Percentiles rank a stretch among this genome's conserved stretches.
These are phyloP conservation scores for Megacollybia marginata DNA, from an alignment of 768 basidiomycete genomes.

Conservation along the genomic window DNA sequence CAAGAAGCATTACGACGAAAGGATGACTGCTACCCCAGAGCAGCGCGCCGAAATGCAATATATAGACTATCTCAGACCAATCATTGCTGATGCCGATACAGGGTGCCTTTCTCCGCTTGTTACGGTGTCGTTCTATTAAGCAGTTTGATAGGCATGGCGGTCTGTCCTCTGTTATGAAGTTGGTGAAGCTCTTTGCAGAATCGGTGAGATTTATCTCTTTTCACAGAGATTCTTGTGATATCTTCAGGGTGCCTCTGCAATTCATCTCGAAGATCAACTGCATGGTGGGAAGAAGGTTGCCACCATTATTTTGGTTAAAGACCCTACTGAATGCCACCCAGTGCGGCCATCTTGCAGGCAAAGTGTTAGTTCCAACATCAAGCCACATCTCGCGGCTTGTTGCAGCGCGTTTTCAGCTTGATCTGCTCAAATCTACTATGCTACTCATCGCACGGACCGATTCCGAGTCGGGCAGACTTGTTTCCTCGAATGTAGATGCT, in stretches of 20 bases:
- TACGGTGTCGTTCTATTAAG: neutral
- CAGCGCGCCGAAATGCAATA: conserved; percentile 66
- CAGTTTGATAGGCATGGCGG: conserved; percentile 71
- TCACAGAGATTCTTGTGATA: neutral
- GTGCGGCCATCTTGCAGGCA: conserved; percentile 88
- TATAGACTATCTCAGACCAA: conserved; percentile 84
- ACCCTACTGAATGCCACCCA: conserved; percentile 14
- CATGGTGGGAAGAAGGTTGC: conserved; percentile 87
- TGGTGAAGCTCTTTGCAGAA: conserved; percentile 92
- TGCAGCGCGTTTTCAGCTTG: conserved; percentile 84
- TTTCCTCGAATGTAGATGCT: conserved; percentile 78
- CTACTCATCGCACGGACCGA: conserved; percentile 89
- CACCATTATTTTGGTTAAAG: neutral
- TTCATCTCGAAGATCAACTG: conserved; percentile 91
- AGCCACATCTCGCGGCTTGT: conserved; percentile 82
- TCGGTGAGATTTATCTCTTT: conserved; percentile 37
- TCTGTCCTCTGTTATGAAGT: conserved; percentile 89
- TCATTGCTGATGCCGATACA: conserved; percentile 92
- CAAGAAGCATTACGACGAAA: conserved; percentile 87
- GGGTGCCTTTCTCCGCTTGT: conserved; percentile 44
- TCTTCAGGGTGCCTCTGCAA: conserved; percentile 73
- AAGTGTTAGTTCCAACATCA: conserved; percentile 87
- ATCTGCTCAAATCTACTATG: conserved; percentile 84
- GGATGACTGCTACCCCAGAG: conserved; percentile 57
- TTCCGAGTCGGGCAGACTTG: conserved; percentile 77